phyloP scores from a whole-genome alignment of 2,329 filamentous ascomycete species.

The Colletotrichum sp. region DNA sequence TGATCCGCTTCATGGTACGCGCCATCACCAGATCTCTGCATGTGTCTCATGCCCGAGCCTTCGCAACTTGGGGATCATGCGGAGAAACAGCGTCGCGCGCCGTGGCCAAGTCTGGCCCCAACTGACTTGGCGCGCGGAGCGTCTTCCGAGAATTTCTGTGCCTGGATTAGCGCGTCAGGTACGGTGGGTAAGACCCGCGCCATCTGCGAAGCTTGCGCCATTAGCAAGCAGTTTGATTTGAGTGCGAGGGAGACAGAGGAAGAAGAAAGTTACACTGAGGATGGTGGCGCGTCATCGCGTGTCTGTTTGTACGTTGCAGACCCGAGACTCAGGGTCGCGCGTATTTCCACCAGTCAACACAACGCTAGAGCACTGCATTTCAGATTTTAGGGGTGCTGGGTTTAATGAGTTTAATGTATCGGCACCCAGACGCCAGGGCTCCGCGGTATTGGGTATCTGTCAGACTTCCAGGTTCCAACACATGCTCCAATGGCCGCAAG shows the following conservation, averaged over 20 bases:
- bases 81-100: not conserved
- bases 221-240: not conserved
- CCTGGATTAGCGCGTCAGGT: constrained; percentile 5
- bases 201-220: not conserved
- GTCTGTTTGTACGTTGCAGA: not conserved
- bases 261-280: not conserved
- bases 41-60: too few species aligned
- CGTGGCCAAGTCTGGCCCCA: not conserved
- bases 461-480: not conserved
- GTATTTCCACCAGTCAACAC: constrained; percentile 3
- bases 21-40: not conserved
- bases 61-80: not conserved
- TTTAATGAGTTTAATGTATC: not conserved
- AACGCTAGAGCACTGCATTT: not conserved
- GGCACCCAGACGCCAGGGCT: not conserved
- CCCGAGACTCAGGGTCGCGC: not conserved
- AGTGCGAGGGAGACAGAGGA: not conserved
- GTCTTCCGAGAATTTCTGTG: constrained; percentile 12
- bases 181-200: not conserved
- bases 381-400: not conserved
- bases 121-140: constrained; percentile 6
- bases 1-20: not conserved
- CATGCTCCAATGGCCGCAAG: not conserved
- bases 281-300: not conserved
- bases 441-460: not conserved